Conservation (phyloP, 2,329 filamentous ascomycete genomes). For the Alternaria infectoria region DNA sequence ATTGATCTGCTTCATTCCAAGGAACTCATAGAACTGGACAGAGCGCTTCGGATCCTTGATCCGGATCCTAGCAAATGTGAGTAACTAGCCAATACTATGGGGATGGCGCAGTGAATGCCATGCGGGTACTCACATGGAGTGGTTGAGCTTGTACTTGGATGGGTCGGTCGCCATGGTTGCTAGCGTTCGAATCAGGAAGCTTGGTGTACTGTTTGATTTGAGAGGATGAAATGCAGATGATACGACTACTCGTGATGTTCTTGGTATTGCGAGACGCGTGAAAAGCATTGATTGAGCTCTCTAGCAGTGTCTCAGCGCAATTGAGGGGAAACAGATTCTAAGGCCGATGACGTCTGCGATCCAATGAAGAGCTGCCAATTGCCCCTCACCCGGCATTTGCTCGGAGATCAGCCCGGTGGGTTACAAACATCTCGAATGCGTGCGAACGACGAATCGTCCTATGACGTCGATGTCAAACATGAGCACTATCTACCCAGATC, state of each 20-base stretch:
- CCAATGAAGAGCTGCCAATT: conserved; percentile 12
- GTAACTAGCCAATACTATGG: conserved; percentile 6
- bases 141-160: conserved; percentile 69
- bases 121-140: conserved; percentile 55
- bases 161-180: conserved; percentile 64
- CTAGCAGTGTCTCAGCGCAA: neutral
- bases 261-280: conserved; percentile 20
- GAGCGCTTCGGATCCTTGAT: conserved; percentile 87
- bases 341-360: conserved; percentile 27
- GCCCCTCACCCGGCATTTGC: conserved; percentile 27
- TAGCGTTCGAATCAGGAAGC: conserved; percentile 30
- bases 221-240: conserved; percentile 11
- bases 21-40: conserved; percentile 92
- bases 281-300: conserved; percentile 32
- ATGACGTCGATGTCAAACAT: neutral
- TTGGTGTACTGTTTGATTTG: conserved; percentile 15
- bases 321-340: conserved; percentile 33
- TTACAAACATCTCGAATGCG: neutral
- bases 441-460: conserved; percentile 1
- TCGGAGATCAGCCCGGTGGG: conserved; percentile 12
- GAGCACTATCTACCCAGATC: neutral
- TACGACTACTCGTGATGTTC: conserved; percentile 8
- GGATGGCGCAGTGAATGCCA: conserved; percentile 3
- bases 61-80: conserved; percentile 59
- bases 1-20: conserved; percentile 84